A percentile compares a stretch with the other conserved stretches of the same genome.
Conservation (phyloP, 2,329 filamentous ascomycete species). For the Curvularia verruculosa region DNA sequence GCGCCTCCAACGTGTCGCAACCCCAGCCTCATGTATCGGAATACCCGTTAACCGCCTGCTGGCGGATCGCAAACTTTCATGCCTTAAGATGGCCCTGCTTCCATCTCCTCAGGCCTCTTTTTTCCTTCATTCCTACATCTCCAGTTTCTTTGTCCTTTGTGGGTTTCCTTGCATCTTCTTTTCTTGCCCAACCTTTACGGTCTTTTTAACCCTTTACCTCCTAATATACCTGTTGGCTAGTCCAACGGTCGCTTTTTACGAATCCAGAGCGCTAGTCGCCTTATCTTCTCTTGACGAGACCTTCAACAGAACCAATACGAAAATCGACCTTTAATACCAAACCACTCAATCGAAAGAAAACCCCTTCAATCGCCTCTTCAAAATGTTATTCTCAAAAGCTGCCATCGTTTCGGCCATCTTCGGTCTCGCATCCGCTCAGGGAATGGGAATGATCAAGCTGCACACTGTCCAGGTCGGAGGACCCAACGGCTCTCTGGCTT, state of each 20-base stretch:
- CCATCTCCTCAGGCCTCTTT: constrained; percentile 43
- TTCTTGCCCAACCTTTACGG: constrained; percentile 27
- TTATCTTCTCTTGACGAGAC: constrained; percentile 35
- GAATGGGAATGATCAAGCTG: constrained; percentile 35
- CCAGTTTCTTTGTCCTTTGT: constrained; percentile 32
- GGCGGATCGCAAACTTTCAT: constrained; percentile 40
- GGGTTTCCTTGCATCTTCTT: constrained; percentile 41
- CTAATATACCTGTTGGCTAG: constrained; percentile 47
- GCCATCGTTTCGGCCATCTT: constrained; percentile 40
- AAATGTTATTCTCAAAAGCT: constrained; percentile 46
- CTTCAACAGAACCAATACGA: constrained; percentile 20
- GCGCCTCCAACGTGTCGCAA: constrained; percentile 47
- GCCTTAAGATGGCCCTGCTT: constrained; percentile 47
- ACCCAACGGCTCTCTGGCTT: constrained; percentile 61
- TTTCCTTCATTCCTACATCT: constrained; percentile 36
- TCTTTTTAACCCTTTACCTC: constrained; percentile 30
- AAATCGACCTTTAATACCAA: constrained; percentile 29
- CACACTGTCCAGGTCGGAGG: constrained; percentile 71
- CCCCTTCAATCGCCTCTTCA: constrained; percentile 7
- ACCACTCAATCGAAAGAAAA: constrained; percentile 10
- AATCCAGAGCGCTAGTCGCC: constrained; percentile 48
- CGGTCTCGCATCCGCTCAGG: constrained; percentile 36
- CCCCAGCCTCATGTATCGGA: constrained; percentile 41
- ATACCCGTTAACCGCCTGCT: constrained; percentile 36
- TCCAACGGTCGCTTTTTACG: constrained; percentile 30